phyloP scores from a whole-genome alignment of 495 filamentous ascomycete genomes.

The Aspergillus coremiiformis region DNA sequence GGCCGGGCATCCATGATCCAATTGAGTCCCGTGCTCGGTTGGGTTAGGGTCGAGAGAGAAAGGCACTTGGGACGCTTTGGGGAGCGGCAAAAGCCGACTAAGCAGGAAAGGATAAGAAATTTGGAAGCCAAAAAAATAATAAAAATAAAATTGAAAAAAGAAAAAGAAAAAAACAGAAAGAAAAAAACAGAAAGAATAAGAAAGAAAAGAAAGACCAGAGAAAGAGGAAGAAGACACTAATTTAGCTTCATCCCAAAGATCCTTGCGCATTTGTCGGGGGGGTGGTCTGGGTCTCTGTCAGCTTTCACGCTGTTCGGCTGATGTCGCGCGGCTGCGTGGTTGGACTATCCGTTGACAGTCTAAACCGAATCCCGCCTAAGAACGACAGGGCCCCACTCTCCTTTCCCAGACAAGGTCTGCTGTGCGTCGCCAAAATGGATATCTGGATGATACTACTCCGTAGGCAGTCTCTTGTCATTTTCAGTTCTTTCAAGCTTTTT shows the following conservation, averaged over 20 bases:
- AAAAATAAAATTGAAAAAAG: too few species aligned
- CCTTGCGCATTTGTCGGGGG: neutral
- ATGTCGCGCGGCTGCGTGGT: neutral
- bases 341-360: neutral
- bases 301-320: neutral
- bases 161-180: neutral
- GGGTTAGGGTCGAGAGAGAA: neutral
- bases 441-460: too few species aligned
- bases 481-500: too few species aligned
- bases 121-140: neutral
- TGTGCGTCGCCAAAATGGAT: too few species aligned
- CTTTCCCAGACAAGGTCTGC: neutral
- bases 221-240: neutral
- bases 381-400: too few species aligned
- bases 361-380: neutral
- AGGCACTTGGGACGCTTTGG: neutral
- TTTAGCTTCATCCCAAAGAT: conserved; percentile 1
- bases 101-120: too few species aligned
- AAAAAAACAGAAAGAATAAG: neutral
- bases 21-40: too few species aligned
- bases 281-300: neutral
- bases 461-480: too few species aligned
- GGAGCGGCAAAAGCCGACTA: neutral
- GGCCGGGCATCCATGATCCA: too few species aligned
- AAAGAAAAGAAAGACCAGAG: neutral